Conservation (phyloP, 2,329 filamentous ascomycete species). For the Chaetothyriales sp. region DNA sequence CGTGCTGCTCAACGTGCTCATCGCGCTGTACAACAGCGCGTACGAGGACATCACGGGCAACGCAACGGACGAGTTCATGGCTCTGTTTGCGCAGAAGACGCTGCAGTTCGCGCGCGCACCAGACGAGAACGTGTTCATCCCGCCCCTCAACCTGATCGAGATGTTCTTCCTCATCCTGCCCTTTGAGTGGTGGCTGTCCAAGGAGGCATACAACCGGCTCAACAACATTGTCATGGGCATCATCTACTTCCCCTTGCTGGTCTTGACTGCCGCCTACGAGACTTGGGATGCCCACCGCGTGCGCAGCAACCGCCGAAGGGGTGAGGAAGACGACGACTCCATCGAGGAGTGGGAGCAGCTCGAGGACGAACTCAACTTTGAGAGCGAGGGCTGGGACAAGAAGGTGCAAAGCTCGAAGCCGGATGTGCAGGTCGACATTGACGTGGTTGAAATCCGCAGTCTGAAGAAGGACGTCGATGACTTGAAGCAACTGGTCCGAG, state of each 20-base stretch:
- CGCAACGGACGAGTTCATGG: conserved; percentile 88
- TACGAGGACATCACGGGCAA: conserved; percentile 91
- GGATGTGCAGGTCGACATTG: conserved; percentile 65
- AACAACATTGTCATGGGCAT: conserved; percentile 81
- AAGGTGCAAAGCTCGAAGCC: conserved; percentile 47
- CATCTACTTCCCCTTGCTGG: conserved; percentile 69
- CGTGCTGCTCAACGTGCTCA: conserved; percentile 84
- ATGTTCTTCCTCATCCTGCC: conserved; percentile 62
- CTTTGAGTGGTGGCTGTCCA: conserved; percentile 92
- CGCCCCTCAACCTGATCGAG: conserved; percentile 88
- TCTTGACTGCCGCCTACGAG: conserved; percentile 63
- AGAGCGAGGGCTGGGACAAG: conserved; percentile 72
- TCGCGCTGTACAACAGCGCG: conserved; percentile 90
- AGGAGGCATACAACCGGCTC: conserved; percentile 55
- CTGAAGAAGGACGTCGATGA: conserved; percentile 40
- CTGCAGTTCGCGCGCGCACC: conserved; percentile 94
- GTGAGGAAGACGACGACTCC: conserved; percentile 79
- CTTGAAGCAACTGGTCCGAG: conserved; percentile 38
- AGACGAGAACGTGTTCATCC: conserved; percentile 96
- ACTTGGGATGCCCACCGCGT: conserved; percentile 51
- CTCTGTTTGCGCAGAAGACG: conserved; percentile 82
- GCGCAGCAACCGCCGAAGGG: conserved; percentile 55
- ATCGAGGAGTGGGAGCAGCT: conserved; percentile 90
- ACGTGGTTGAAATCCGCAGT: conserved; percentile 47
- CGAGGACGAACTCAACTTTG: conserved; percentile 55